Conservation (phyloP, 768 basidiomycete species). For the Suillus clintonianus region DNA sequence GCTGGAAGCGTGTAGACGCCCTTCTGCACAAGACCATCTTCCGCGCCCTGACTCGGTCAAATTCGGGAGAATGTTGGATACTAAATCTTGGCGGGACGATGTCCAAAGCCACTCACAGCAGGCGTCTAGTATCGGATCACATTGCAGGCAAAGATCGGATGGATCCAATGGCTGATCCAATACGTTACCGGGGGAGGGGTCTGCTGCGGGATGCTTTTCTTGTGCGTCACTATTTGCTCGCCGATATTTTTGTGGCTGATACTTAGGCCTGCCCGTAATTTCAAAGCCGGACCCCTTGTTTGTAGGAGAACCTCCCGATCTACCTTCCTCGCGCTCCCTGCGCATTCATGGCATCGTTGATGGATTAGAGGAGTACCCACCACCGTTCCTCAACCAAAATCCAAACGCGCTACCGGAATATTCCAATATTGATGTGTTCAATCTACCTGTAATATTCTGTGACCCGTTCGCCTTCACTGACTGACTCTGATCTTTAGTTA, state of each 20-base stretch:
- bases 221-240: background rate
- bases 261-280: background rate
- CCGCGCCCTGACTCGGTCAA: constrained; percentile 46
- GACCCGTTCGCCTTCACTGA: background rate
- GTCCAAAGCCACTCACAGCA: background rate
- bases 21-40: constrained; percentile 55
- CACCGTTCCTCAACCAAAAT: background rate
- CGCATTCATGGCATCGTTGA: background rate
- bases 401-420: too few relatives aligned
- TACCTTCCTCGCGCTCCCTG: background rate
- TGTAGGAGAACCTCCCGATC: too few relatives aligned
- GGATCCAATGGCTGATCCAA: too few relatives aligned
- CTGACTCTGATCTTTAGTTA: background rate
- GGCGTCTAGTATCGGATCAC: background rate
- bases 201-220: background rate
- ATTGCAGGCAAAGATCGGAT: too few relatives aligned
- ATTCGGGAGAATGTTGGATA: constrained; percentile 34
- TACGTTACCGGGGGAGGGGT: background rate
- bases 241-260: background rate
- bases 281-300: background rate
- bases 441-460: background rate
- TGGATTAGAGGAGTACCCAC: background rate
- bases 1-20: constrained; percentile 58
- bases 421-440: background rate
- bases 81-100: constrained; percentile 26